phyloP scores from a whole-genome alignment of 2,329 filamentous ascomycete species.

The Periconia macrospinosa region DNA sequence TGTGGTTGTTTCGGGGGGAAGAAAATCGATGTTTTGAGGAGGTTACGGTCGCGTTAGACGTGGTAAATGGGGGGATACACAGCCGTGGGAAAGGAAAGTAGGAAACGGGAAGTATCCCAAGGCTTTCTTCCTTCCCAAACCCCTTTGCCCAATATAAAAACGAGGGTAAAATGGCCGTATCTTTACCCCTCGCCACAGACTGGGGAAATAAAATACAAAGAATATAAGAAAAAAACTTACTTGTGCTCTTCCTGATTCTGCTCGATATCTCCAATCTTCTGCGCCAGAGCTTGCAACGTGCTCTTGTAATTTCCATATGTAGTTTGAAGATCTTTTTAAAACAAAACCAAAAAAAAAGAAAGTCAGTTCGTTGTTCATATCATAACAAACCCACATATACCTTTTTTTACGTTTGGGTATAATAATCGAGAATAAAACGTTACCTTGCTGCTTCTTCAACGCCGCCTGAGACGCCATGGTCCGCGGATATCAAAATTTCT shows the following conservation, averaged over 20 bases:
- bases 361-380: background rate
- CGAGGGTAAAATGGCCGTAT: too few relatives aligned
- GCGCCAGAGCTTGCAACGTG: slow-evolving; percentile 84
- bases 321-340: slow-evolving; percentile 68
- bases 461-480: slow-evolving; percentile 56
- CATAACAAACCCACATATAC: too few relatives aligned
- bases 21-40: slow-evolving; percentile 22
- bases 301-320: slow-evolving; percentile 78
- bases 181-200: slow-evolving; percentile 1
- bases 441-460: slow-evolving; percentile 76
- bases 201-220: slow-evolving; percentile 10
- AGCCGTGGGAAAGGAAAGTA: too few relatives aligned
- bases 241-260: slow-evolving; percentile 98
- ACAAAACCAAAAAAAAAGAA: background rate
- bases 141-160: too few relatives aligned
- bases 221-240: slow-evolving; percentile 51
- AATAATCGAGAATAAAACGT: slow-evolving; percentile 3
- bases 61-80: too few relatives aligned
- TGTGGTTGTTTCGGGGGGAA: slow-evolving; percentile 11
- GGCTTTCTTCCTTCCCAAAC: too few relatives aligned
- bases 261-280: slow-evolving; percentile 97
- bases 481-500: background rate
- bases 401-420: too few relatives aligned
- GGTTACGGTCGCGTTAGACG: too few relatives aligned
- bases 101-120: too few relatives aligned